Conservation (phyloP, 2,329 filamentous ascomycete genomes). For the Domatiomyces catenatus region DNA sequence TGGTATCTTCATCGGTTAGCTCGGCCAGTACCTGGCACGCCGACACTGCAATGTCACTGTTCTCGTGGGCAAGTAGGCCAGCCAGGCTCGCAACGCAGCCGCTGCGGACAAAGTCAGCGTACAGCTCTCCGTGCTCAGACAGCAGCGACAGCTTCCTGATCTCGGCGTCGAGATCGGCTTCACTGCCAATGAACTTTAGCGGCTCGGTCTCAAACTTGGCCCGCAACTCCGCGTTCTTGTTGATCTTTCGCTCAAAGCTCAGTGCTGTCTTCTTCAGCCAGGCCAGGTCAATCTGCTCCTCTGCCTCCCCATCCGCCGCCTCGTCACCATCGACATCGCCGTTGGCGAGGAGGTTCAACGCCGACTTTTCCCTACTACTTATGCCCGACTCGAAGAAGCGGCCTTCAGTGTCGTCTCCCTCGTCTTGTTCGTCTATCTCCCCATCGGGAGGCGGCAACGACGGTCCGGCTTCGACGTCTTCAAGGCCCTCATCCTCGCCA, state of each 20-base stretch:
- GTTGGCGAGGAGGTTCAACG: constrained; percentile 74
- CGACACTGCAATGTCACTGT: constrained; percentile 89
- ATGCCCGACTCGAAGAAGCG: constrained; percentile 93
- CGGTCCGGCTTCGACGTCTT: constrained; percentile 35
- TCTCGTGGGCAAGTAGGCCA: constrained; percentile 76
- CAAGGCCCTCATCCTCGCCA: constrained; percentile 20
- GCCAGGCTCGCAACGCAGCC: constrained; percentile 62
- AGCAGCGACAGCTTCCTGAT: constrained; percentile 78
- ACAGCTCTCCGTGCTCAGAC: constrained; percentile 71
- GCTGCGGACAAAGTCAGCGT: constrained; percentile 61
- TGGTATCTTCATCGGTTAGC: constrained; percentile 83
- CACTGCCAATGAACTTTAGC: constrained; percentile 52
- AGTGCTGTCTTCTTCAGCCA: constrained; percentile 74
- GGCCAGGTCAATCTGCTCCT: constrained; percentile 55
- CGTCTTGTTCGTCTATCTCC: constrained; percentile 38
- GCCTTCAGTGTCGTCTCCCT: constrained; percentile 70
- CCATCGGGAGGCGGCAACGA: constrained; percentile 41
- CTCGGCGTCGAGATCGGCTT: constrained; percentile 78
- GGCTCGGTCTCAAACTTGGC: constrained; percentile 71
- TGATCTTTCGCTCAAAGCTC: constrained; percentile 79
- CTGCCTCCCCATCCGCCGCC: constrained; percentile 35
- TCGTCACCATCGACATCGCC: constrained; percentile 38
- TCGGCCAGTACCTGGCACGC: constrained; percentile 81
- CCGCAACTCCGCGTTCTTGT: constrained; percentile 75
- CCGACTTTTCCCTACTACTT: constrained; percentile 61